Percentiles rank a stretch among this genome's conserved stretches.
Conservation (phyloP, 2,329 filamentous ascomycete species). For the Aspergillus arachidicola region DNA sequence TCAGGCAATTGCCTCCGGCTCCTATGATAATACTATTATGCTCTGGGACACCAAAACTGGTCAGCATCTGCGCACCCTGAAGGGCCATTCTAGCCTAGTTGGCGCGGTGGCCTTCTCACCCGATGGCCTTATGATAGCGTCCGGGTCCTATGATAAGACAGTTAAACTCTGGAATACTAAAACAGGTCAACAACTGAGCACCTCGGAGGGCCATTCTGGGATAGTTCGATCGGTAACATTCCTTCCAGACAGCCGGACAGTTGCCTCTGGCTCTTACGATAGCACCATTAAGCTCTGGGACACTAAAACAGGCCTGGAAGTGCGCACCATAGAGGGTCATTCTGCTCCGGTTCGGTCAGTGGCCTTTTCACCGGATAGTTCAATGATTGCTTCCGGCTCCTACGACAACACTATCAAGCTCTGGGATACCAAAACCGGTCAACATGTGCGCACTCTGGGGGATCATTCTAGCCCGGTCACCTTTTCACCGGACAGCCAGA, state of each 20-base stretch:
- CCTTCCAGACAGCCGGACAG: background rate
- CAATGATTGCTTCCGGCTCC: background rate
- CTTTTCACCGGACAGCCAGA: constrained; percentile 17
- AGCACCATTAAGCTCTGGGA: background rate
- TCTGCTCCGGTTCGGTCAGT: background rate
- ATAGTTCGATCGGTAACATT: background rate
- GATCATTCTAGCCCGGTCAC: background rate
- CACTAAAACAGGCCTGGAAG: background rate
- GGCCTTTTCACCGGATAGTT: background rate
- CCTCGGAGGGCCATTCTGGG: background rate
- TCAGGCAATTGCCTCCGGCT: background rate
- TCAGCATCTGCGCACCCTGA: background rate
- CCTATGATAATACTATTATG: background rate
- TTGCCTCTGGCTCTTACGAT: background rate
- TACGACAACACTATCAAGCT: background rate
- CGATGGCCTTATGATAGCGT: background rate
- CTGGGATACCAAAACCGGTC: background rate
- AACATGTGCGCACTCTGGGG: background rate
- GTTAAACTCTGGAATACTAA: background rate
- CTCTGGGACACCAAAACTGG: background rate
- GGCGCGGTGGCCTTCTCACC: background rate
- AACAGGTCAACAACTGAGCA: background rate
- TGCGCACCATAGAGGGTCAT: background rate
- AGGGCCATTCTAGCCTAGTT: background rate
- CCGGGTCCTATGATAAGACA: constrained; percentile 6